Evolutionary conservation across 140 eudicot genomes (phyloP), one percentile per base, ranked within the genome.

Genomic region (Oenanthe javanica): DNA sequence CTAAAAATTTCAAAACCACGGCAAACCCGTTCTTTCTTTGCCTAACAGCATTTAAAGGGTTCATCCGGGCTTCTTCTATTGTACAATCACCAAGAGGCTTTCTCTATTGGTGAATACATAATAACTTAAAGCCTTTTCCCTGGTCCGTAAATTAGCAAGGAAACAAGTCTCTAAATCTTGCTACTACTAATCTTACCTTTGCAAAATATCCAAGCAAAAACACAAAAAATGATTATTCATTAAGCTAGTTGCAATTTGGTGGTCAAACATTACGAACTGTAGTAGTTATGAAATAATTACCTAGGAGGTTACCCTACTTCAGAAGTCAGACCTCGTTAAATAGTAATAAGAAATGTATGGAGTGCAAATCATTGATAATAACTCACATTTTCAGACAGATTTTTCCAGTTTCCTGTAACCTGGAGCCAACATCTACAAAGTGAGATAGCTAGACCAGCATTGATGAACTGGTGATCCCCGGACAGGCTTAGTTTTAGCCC

Each of bases 391-490:
- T 87, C 85, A 63, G 85, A 84, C 48, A 85, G 81, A 70, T 83
- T 84, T 67, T 87, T 81, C 89, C 89, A 86, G 64, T 81, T 84
- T 83, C 92, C 86, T 50, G 86, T 87, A 40, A 82, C 52, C 49
- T 63, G 79, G 73, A 92, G 93, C 97, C 97, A 92, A 80, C 93
- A 81, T 87, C 84, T 90, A 77, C 97, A 92, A 36, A 92, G 92
- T 63, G 96, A 91, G 48, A 90, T 89, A 47, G 98, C 98, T 73
- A 93, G 97, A 79, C 91, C 93, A 84, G 98, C 98, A 84, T 93
- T 93, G 70, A 88, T 83, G 79, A 84, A 86, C 67, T 93, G 98
- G 90, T 93, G 98, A 75, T 91, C 96, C 38, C 98, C 98, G 77
- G 93, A 90, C 84, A 93, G 89, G 85, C 98, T 86, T 69, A 91